Base-by-base conservation (phyloP, 2,329 filamentous ascomycete species). In the Lachnellula arida region DNA sequence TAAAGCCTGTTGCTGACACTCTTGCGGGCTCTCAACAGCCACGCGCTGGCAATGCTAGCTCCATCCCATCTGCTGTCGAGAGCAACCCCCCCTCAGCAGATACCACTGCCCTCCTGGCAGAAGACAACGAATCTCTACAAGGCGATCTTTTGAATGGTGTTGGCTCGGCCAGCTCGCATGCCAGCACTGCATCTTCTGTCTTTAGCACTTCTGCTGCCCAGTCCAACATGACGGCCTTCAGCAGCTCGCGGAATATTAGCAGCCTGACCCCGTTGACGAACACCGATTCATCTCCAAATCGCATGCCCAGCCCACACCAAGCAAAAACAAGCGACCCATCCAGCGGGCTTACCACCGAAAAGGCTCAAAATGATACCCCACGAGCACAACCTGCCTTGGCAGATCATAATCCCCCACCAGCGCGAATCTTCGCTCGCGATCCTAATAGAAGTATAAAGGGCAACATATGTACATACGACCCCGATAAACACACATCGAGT, bases 101-200 rank as follows among this genome's bases (percentile, higher is more conserved):
- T 56, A 57, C 51, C 51, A 43, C 60, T 51, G 49, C 56, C 44
- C 51, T 59, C 19, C 47, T 56, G 44, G 57, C 60, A 56, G 82
- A 86, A 73, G 82, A 83, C 67, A 77, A 73, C 74, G 84, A 85
- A 62, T 81, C 78, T 60, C 68, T 77, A 57, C 76, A 81, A 64
- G 83, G 82, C 71, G 87, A 91, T 67, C 80, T 86, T 52, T 79
- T 87, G 67, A 87, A 86, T 71, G 85, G 83, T 60, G 80, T 86
- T 64, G 86, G 83, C 66, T 91, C 88, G 50, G 82, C 85, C 55
- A 89, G 85, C 73, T 91, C 88, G 55, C 79, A 86, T 68, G 78
- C 81, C 55, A 91, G 86, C 74, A 82, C 85, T 53, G 80, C 80
- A 50, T 90, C 87, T 46, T 90, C 89, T 53, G 78, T 87, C 62